Percentiles rank a stretch among this genome's conserved stretches.
Evolutionary conservation across 352 stramenopile species (phyloP).

Genomic region (Phytopythium kandeliae): DNA sequence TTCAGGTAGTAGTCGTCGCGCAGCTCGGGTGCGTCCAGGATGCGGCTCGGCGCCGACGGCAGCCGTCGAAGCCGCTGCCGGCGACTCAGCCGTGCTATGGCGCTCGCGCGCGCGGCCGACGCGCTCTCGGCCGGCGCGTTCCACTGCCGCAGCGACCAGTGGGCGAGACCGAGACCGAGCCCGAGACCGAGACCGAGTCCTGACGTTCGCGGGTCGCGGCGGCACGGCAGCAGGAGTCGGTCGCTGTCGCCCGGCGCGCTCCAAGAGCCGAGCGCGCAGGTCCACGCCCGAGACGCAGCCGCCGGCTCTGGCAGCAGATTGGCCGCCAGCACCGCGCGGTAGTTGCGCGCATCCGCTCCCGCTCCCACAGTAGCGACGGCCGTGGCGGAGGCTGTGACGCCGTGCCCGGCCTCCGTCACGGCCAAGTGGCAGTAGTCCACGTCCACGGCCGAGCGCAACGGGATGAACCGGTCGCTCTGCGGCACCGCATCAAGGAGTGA

Average conservation of each 20-base stretch:
- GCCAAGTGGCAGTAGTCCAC: constrained; percentile 41
- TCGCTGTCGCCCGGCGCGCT: no score
- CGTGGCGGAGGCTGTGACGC: no score
- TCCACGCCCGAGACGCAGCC: no score
- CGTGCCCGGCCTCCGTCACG: constrained; percentile 17
- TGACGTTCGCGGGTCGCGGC: neutral
- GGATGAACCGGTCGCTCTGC: constrained; percentile 45
- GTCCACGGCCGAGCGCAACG: constrained; percentile 28
- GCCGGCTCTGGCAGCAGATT: constrained; percentile 23
- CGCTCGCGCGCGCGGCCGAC: constrained; percentile 12
- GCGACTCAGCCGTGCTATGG: neutral
- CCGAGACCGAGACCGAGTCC: no score
- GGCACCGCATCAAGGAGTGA: no score
- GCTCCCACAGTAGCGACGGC: no score
- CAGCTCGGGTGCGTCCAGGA: constrained; percentile 95
- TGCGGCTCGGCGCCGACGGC: constrained; percentile 47
- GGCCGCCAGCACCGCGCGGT: constrained; percentile 24
- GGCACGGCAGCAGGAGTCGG: constrained; percentile 6
- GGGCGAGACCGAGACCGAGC: no score
- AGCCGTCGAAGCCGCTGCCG: constrained; percentile 24
- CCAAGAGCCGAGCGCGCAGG: no score
- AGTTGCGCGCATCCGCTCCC: constrained; percentile 15
- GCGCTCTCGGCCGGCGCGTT: no score
- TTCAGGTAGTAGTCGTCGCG: constrained; percentile 98
- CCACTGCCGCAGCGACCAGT: no score